Percentiles rank a stretch among this genome's conserved stretches.
Conservation (phyloP, 352 stramenopile genomes). For the Blastocystis sp. region DNA sequence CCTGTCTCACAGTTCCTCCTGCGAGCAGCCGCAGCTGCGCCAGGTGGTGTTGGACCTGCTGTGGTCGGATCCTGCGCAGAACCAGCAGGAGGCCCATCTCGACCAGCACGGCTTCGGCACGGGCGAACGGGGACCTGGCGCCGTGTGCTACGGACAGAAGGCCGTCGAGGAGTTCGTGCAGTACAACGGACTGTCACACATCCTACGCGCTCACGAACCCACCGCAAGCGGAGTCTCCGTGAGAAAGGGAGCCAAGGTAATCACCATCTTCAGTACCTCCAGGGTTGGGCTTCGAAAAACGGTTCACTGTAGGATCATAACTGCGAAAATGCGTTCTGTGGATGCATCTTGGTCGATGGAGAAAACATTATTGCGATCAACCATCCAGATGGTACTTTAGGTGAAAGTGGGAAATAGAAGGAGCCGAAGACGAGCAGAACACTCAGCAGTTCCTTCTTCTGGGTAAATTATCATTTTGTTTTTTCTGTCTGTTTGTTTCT, state of each 20-base stretch:
- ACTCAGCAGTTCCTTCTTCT: background rate
- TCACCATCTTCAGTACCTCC: conserved; percentile 65
- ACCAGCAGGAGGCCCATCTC: conserved; percentile 58
- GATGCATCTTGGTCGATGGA: conserved; percentile 48
- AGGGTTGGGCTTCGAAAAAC: background rate
- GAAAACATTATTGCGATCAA: conserved; percentile 48
- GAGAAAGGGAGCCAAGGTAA: conserved; percentile 73
- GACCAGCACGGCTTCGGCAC: conserved; percentile 72
- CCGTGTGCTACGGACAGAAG: conserved; percentile 80
- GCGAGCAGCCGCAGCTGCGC: background rate
- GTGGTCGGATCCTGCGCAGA: conserved; percentile 54
- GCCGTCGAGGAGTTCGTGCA: conserved; percentile 77
- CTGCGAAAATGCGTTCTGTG: conserved; percentile 43
- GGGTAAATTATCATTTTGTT: background rate
- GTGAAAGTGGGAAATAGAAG: background rate
- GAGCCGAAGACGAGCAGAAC: background rate
- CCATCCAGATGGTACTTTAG: background rate
- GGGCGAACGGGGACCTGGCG: conserved; percentile 74
- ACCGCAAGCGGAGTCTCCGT: conserved; percentile 79
- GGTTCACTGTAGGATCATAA: background rate
- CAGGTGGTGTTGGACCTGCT: background rate
- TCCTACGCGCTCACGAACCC: conserved; percentile 80
- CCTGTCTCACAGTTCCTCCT: conserved; percentile 64
- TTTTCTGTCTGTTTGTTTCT: conserved; percentile 16
- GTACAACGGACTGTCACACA: conserved; percentile 75